Base-by-base conservation (phyloP, 257 asterid species). In the Dorcoceras hygrometricum region DNA sequence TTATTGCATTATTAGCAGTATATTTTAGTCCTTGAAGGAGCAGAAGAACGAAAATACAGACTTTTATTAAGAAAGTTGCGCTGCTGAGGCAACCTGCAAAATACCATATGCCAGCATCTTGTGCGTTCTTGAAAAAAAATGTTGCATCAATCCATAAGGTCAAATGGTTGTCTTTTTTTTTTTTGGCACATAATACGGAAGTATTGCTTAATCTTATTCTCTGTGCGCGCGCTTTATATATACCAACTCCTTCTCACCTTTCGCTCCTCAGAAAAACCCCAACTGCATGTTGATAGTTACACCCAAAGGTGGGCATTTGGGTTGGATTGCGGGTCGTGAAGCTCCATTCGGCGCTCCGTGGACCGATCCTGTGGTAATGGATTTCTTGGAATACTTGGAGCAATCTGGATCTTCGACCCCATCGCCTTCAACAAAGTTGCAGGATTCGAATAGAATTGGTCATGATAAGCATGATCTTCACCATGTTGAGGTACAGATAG, bases 231-330 rank as follows among this genome's bases (percentile, higher is more conserved):
- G 8, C n/a, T 11, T 8, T 63, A 8, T 56, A 28, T 28, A 31
- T 16, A 1, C 32, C 20, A 24, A 20, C 23, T 57, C 23, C 18
- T 43, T 65, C 32, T 23, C 60, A 18, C 6, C 28, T 62, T 57
- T 24, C 46, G 51, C 67, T 32, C 74, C 50, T 60, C 93, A 92
- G 97, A 90, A 81, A 72, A 93, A 93, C 46, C 80, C 86, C 9
- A 83, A 90, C 76, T 88, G 96, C 65, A 81, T 90, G 82, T 60
- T 93, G 83, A 77, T 93, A 57, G 89, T 90, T 20, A 88, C 99
- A 22, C 99, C 99, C 3, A 80, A 85, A 82, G 99, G 99, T 20
- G 97, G 99, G 24, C 99, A 93, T 81, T 79, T 93, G 74, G 99
- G 99, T n/a, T 93, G 97, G 99, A 92, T 93, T 62, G 97, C 99